Conservation (phyloP, 2,329 filamentous ascomycete species). For the Clarireedia sp. region DNA sequence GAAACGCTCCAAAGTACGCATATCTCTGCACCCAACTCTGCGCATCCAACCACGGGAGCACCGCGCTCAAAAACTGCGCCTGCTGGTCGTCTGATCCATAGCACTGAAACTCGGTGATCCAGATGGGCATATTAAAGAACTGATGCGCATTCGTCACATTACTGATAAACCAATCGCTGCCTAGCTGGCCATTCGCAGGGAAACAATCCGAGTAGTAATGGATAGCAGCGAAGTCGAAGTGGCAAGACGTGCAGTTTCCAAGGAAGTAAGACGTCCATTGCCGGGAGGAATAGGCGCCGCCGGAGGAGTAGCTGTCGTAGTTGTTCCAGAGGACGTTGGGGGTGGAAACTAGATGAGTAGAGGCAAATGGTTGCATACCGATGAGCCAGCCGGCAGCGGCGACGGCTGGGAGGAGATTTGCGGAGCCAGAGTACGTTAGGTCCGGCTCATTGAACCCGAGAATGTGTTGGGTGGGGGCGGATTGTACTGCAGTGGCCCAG, state of each 20-base stretch:
- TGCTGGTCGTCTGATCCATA: slow-evolving; percentile 28
- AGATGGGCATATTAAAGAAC: slow-evolving; percentile 32
- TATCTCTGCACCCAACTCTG: slow-evolving; percentile 34
- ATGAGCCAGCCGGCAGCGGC: slow-evolving; percentile 33
- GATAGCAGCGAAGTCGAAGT: slow-evolving; percentile 37
- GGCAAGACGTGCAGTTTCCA: slow-evolving; percentile 32
- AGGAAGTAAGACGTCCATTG: slow-evolving; percentile 36
- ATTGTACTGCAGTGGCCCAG: slow-evolving; percentile 47
- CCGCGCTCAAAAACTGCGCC: slow-evolving; percentile 32
- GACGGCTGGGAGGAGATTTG: slow-evolving; percentile 35
- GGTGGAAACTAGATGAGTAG: slow-evolving; percentile 34
- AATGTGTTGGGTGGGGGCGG: slow-evolving; percentile 46
- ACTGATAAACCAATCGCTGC: slow-evolving; percentile 34
- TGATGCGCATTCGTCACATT: slow-evolving; percentile 33
- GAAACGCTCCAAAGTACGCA: slow-evolving; percentile 29
- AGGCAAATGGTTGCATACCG: slow-evolving; percentile 36
- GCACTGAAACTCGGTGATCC: slow-evolving; percentile 37
- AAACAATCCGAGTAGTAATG: slow-evolving; percentile 37
- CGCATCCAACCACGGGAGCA: slow-evolving; percentile 37
- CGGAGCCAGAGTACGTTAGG: slow-evolving; percentile 39
- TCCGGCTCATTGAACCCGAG: slow-evolving; percentile 67
- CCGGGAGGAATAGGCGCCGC: slow-evolving; percentile 31
- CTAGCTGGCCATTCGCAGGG: slow-evolving; percentile 21
- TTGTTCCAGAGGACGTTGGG: slow-evolving; percentile 34
- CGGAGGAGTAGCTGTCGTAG: slow-evolving; percentile 16